These are phyloP conservation scores for Prillingera fragicola DNA, from an alignment of 1,284 basidiomycete genomes.

Conservation along the genomic window DNA sequence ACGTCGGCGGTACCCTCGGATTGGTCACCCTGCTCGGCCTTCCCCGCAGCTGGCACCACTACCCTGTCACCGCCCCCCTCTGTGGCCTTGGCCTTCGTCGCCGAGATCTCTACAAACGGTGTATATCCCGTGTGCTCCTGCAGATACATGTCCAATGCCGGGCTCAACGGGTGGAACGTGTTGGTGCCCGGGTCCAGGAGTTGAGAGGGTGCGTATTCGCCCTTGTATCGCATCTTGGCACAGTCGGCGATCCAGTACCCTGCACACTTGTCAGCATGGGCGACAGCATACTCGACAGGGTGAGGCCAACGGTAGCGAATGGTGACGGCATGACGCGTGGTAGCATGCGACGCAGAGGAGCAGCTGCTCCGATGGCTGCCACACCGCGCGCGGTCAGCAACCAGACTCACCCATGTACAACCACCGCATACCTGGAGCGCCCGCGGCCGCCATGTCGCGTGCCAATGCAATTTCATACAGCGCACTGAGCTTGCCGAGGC, in stretches of 20 bases:
- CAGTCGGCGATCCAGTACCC: conserved; percentile 90
- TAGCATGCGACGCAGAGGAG: too few species aligned
- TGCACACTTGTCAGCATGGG: conserved; percentile 40
- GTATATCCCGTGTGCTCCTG: conserved; percentile 53
- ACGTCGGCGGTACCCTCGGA: not conserved
- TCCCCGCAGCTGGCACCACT: not conserved
- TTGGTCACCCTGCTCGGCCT: not conserved
- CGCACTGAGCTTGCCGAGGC: conserved; percentile 82
- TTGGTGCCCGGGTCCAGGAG: conserved; percentile 82
- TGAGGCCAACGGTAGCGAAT: too few species aligned
- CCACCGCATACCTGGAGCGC: conserved; percentile 57
- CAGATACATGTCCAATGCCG: conserved; percentile 59
- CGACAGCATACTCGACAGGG: not conserved
- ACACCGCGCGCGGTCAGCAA: too few species aligned
- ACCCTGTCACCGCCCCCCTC: conserved; percentile 15
- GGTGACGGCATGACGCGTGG: too few species aligned
- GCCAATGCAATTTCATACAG: conserved; percentile 70
- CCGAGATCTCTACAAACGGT: conserved; percentile 30
- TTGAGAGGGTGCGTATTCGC: conserved; percentile 80
- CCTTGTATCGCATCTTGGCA: conserved; percentile 95
- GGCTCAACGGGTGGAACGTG: conserved; percentile 64
- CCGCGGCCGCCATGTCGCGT: conserved; percentile 66
- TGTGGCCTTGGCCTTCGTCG: not conserved
- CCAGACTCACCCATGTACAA: conserved; percentile 72
- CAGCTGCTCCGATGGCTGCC: too few species aligned